These are phyloP conservation scores for Aspergillus puulaauensis DNA, from an alignment of 2,329 filamentous ascomycete species.

Conservation along the genomic window DNA sequence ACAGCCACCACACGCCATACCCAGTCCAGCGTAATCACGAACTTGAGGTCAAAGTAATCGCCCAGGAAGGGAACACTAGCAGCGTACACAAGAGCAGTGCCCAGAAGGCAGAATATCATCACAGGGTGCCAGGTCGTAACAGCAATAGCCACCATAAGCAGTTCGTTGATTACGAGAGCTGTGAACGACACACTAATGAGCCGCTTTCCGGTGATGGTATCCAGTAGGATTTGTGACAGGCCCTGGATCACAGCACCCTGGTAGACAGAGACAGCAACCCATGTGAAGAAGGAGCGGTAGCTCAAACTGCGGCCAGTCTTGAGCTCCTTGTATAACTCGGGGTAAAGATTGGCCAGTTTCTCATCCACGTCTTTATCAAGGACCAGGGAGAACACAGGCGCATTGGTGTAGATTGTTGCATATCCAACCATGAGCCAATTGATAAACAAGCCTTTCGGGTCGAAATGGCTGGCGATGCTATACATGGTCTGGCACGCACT, in stretches of 20 bases:
- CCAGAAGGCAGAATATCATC: constrained; percentile 82
- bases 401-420: constrained; percentile 91
- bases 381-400: constrained; percentile 88
- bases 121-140: constrained; percentile 95
- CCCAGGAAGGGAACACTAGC: constrained; percentile 83
- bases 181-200: constrained; percentile 95
- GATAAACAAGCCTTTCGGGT: constrained; percentile 91
- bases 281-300: constrained; percentile 94
- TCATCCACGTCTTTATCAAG: constrained; percentile 96
- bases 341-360: constrained; percentile 88
- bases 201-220: constrained; percentile 61
- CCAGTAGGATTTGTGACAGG: constrained; percentile 83
- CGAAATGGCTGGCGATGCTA: constrained; percentile 87
- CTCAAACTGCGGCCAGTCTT: constrained; percentile 82
- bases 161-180: constrained; percentile 86
- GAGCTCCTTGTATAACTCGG: constrained; percentile 96
- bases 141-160: constrained; percentile 95
- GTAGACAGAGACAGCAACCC: constrained; percentile 93
- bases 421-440: constrained; percentile 98
- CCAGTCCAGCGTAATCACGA: constrained; percentile 76
- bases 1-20: constrained; percentile 85
- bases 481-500: constrained; percentile 96
- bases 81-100: constrained; percentile 77
- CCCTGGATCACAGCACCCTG: constrained; percentile 95
- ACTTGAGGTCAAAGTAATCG: constrained; percentile 83